A percentile compares a stretch with the other conserved stretches of the same genome.
Conservation (phyloP, 2,329 filamentous ascomycete genomes). For the Penicillium sp. region DNA sequence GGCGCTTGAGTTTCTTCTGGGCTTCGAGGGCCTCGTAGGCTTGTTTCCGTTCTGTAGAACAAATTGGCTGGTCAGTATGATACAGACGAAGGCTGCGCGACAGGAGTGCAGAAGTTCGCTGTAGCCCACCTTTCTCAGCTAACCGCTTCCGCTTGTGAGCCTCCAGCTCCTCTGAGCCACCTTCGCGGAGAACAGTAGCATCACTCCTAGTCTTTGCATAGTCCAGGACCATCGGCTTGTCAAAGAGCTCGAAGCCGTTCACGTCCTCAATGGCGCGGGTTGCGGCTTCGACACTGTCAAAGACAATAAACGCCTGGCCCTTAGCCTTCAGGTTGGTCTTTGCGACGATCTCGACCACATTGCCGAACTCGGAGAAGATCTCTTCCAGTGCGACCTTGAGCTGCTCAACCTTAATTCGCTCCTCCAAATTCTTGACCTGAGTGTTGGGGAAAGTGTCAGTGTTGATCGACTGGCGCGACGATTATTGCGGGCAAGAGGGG, state of each 20-base stretch:
- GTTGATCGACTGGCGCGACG: conserved; percentile 12
- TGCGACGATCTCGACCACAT: conserved; percentile 74
- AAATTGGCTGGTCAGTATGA: conserved; percentile 4
- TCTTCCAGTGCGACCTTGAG: conserved; percentile 67
- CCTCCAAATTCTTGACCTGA: conserved; percentile 76
- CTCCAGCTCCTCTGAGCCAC: conserved; percentile 77
- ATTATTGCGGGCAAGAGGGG: conserved; percentile 10
- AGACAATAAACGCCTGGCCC: conserved; percentile 93
- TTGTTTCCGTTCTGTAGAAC: conserved; percentile 63
- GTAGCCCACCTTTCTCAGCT: conserved; percentile 75
- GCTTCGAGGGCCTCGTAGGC: conserved; percentile 74
- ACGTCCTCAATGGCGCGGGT: conserved; percentile 77
- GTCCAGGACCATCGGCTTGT: conserved; percentile 80
- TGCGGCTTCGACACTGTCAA: conserved; percentile 74
- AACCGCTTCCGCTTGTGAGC: conserved; percentile 75
- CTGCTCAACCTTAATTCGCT: conserved; percentile 75
- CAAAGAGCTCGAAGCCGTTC: conserved; percentile 88
- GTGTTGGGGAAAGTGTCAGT: background rate
- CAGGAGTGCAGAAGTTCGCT: background rate
- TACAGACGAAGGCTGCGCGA: background rate
- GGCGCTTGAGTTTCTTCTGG: conserved; percentile 69
- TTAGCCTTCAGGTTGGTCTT: conserved; percentile 89
- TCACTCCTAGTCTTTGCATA: conserved; percentile 81
- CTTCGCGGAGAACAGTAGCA: conserved; percentile 70
- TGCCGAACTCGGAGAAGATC: conserved; percentile 85